Conservation (phyloP, 1,139 yeast genomes). For the Suhomyces wounanorum region DNA sequence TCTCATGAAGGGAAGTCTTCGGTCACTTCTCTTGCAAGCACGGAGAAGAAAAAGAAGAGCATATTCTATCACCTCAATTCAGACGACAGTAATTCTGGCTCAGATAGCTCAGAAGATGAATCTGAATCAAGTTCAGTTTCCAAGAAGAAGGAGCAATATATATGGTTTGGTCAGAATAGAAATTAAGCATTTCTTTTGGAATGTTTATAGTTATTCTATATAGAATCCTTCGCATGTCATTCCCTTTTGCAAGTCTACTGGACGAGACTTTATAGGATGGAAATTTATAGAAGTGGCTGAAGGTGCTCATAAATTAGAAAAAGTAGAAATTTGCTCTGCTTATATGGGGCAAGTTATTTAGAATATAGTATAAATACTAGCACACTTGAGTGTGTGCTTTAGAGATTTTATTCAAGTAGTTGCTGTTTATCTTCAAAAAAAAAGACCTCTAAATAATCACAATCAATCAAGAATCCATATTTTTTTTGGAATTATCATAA, state of each 20-base stretch:
- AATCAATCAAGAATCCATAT: no score
- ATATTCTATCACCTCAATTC: slow-evolving; percentile 40
- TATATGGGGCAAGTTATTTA: not conserved
- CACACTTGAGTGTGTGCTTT: not conserved
- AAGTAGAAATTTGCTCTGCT: not conserved
- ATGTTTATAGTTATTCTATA: not conserved
- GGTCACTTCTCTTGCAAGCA: not conserved
- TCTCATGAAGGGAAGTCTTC: slow-evolving; percentile 5
- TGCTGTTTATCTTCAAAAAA: no score
- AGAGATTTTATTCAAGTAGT: no score
- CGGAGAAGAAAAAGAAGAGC: slow-evolving; percentile 19
- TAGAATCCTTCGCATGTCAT: not conserved
- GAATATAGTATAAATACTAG: not conserved
- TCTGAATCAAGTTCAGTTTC: slow-evolving; percentile 9
- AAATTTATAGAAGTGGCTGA: slow-evolving; percentile 1
- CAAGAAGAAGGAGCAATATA: slow-evolving; percentile 23
- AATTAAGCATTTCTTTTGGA: slow-evolving; percentile 5
- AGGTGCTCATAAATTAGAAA: not conserved
- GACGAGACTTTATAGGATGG: not conserved
- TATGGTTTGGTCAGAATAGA: slow-evolving; percentile 44
- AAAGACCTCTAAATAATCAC: no score
- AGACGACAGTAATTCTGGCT: slow-evolving; percentile 23
- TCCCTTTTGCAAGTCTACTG: not conserved
- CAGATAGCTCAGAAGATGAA: slow-evolving; percentile 15
- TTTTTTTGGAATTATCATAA: no score